Evolutionary conservation across 2,329 filamentous ascomycete species (phyloP), one percentile per base, ranked within the genome.

Genomic region (Microsporum canis): DNA sequence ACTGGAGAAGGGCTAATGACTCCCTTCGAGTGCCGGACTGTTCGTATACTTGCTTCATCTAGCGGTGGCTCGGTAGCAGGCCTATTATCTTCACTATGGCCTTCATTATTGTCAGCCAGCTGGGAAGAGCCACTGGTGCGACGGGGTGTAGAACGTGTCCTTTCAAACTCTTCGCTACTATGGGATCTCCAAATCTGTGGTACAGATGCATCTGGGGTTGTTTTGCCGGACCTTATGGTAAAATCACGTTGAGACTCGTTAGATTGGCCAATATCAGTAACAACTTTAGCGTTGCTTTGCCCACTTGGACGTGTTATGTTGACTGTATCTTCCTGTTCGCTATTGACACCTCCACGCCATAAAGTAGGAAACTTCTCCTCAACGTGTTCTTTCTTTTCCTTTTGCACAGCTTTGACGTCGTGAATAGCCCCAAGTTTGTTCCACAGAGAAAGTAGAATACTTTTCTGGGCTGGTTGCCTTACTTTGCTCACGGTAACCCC

Each of bases 351-450:
- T 47, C 59, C 58, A 27, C 63, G 58, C 56, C 59, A 45, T 41
- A 36, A 3, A 29, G 39, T 41, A 2, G 36, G 55, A 29, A 43
- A 57, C n/a, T 43, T 7, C 12, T 39, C 4, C 14, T 31, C 55
- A 33, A n/a, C 36, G 43, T 38, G 55, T 49, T 14, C 10, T 41
- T 33, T 62, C 59, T 34, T 57, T 56, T 51, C 62, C 58, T 17
- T 51, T 60, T 41, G 58, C 12, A 95, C 80, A 0, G 88, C 88
- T 64, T 80, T 80, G 72, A 92, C 83, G 70, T 97, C 94, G 69
- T 96, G 90, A 71, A 88, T 95, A 53, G 87, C 91, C 12, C 89
- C 91, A 88, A 91, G 95, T 1, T 87, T 79, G 57, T 85, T 88
- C 92, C 92, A 97, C 65, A 96, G 76, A 1, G 86, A 84, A 72